Evolutionary conservation across 345 rosid genomes (phyloP).

Genomic region (Firmiana major): DNA sequence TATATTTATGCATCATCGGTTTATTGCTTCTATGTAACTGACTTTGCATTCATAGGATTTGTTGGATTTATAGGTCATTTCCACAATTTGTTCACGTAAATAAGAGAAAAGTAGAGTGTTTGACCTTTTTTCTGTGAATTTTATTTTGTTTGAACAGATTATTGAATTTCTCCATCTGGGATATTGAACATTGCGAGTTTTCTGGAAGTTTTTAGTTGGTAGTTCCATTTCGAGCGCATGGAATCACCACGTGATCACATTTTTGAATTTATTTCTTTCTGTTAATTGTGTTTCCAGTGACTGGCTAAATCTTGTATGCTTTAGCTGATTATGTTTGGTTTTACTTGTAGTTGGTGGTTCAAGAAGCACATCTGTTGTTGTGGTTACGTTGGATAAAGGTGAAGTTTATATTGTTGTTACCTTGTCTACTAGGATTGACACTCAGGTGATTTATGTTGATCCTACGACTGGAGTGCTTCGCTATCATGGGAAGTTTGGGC

Average conservation of each 20-base stretch:
- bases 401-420: slow-evolving; percentile 76
- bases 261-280: not conserved
- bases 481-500: slow-evolving; percentile 63
- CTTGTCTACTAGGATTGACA: slow-evolving; percentile 56
- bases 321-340: slow-evolving; percentile 8
- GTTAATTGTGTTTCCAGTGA: not conserved
- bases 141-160: not conserved
- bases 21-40: not conserved
- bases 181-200: not conserved
- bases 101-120: not conserved
- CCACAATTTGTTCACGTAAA: not conserved
- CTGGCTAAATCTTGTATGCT: not conserved
- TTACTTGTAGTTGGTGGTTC: slow-evolving; percentile 50
- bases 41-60: not conserved
- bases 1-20: not conserved
- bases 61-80: not conserved
- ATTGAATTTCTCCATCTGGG: not conserved
- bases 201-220: not conserved
- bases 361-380: slow-evolving; percentile 65
- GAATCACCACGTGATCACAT: slow-evolving; percentile 20
- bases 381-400: slow-evolving; percentile 62
- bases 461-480: slow-evolving; percentile 79
- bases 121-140: not conserved
- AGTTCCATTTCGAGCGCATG: slow-evolving; percentile 12
- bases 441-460: slow-evolving; percentile 82